Evolutionary conservation across 116 monocot genomes (phyloP).

Genomic region (Phalaenopsis hybrid): DNA sequence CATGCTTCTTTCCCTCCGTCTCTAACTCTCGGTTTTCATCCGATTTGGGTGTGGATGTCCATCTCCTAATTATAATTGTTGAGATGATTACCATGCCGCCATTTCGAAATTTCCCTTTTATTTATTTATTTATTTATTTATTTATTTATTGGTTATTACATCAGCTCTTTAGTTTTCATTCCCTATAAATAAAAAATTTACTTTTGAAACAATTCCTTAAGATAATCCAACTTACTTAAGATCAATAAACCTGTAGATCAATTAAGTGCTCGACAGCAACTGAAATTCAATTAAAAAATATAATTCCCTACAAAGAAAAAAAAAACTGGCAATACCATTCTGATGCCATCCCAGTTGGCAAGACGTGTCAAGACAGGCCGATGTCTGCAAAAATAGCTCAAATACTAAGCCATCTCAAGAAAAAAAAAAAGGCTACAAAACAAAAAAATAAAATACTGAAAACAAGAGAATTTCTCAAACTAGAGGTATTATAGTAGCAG

Average conservation of each 20-base stretch:
- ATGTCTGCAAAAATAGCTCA: slow-evolving; percentile 49
- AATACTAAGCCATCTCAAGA: not conserved
- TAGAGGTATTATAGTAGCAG: not conserved
- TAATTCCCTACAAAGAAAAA: not conserved
- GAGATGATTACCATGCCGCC: too few relatives aligned
- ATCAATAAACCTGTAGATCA: not conserved
- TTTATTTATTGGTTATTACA: too few relatives aligned
- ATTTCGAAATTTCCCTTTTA: too few relatives aligned
- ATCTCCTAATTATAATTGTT: too few relatives aligned
- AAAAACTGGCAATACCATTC: slow-evolving; percentile 33
- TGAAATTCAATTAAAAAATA: not conserved
- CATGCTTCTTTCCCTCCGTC: too few relatives aligned
- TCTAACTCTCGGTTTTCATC: too few relatives aligned
- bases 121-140: too few relatives aligned
- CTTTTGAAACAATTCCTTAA: not conserved
- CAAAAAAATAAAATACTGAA: not conserved
- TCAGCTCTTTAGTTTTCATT: too few relatives aligned
- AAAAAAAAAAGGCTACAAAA: not conserved
- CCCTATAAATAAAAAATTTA: not conserved
- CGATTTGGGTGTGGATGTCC: too few relatives aligned
- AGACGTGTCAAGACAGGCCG: slow-evolving; percentile 56
- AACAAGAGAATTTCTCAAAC: not conserved
- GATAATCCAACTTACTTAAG: not conserved
- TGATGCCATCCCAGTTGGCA: slow-evolving; percentile 91
- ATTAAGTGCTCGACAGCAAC: not conserved